phyloP scores from a whole-genome alignment of 1,284 basidiomycete species.

The Albatrellus sp. region DNA sequence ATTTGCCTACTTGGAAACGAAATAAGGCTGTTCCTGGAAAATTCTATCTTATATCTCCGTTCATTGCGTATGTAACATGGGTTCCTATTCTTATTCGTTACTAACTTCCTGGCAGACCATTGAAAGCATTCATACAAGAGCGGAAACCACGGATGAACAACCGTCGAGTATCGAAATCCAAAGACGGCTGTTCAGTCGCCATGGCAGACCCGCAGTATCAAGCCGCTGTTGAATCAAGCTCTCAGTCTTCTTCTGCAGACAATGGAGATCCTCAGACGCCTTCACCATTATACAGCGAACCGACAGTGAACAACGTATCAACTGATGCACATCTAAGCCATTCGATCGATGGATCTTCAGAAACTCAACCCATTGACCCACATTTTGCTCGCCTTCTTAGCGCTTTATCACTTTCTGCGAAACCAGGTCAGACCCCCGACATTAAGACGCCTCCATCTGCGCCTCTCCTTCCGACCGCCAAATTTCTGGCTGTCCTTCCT shows the following conservation, averaged over 20 bases:
- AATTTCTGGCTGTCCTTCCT: not conserved
- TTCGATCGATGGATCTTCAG: not conserved
- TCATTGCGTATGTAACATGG: constrained; percentile 62
- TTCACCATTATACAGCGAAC: constrained; percentile 41
- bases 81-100: constrained; percentile 2
- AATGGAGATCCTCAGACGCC: constrained; percentile 51
- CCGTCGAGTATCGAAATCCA: constrained; percentile 19
- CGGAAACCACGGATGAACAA: constrained; percentile 15
- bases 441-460: constrained; percentile 1
- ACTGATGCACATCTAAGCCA: constrained; percentile 13
- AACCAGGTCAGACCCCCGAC: constrained; percentile 3
- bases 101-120: constrained; percentile 27
- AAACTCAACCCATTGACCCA: constrained; percentile 33
- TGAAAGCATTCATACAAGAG: constrained; percentile 47
- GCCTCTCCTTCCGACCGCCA: not conserved
- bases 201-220: constrained; percentile 11
- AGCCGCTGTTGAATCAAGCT: constrained; percentile 37
- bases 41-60: constrained; percentile 94
- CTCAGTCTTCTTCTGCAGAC: constrained; percentile 50
- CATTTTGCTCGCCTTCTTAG: constrained; percentile 59
- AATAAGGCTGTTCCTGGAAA: constrained; percentile 65
- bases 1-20: constrained; percentile 90
- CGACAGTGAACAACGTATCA: constrained; percentile 17
- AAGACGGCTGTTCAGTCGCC: constrained; percentile 9
- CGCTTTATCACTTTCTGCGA: constrained; percentile 34